Evolutionary conservation across 805 yeast genomes (phyloP).

Genomic region (Novakomyces olei): DNA sequence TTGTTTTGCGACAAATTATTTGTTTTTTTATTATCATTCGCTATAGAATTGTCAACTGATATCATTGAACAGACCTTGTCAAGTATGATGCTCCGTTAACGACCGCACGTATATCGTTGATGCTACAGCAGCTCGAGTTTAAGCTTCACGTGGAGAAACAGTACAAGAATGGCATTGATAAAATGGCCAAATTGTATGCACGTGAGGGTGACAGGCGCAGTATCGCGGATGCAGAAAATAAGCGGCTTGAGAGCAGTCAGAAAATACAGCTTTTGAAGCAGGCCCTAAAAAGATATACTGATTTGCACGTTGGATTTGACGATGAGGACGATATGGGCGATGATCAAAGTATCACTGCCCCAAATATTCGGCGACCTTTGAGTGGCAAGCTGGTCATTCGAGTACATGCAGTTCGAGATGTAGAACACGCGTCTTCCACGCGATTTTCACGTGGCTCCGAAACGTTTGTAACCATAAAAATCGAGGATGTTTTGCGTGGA

Average conservation of each 20-base stretch:
- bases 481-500: slow-evolving; percentile 72
- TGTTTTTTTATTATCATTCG: too few relatives aligned
- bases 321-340: slow-evolving; percentile 37
- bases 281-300: slow-evolving; percentile 69
- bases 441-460: slow-evolving; percentile 61
- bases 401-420: slow-evolving; percentile 62
- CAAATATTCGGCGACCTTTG: slow-evolving; percentile 56
- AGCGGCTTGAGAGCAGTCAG: slow-evolving; percentile 60
- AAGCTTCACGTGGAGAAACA: slow-evolving; percentile 86
- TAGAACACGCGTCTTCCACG: slow-evolving; percentile 69
- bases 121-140: slow-evolving; percentile 86
- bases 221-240: slow-evolving; percentile 74
- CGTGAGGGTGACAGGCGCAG: slow-evolving; percentile 78
- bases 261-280: slow-evolving; percentile 66
- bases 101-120: slow-evolving; percentile 83
- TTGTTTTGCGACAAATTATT: too few relatives aligned
- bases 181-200: slow-evolving; percentile 62
- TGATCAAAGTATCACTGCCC: slow-evolving; percentile 44
- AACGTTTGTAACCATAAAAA: slow-evolving; percentile 49
- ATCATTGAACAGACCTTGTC: slow-evolving; percentile 45
- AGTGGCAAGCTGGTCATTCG: slow-evolving; percentile 58
- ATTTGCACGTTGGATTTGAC: slow-evolving; percentile 55
- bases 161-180: slow-evolving; percentile 79
- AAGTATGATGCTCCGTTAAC: slow-evolving; percentile 86
- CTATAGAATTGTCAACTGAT: too few relatives aligned